phyloP scores from a whole-genome alignment of 441 rosid genomes.

The Manihot esculenta region DNA sequence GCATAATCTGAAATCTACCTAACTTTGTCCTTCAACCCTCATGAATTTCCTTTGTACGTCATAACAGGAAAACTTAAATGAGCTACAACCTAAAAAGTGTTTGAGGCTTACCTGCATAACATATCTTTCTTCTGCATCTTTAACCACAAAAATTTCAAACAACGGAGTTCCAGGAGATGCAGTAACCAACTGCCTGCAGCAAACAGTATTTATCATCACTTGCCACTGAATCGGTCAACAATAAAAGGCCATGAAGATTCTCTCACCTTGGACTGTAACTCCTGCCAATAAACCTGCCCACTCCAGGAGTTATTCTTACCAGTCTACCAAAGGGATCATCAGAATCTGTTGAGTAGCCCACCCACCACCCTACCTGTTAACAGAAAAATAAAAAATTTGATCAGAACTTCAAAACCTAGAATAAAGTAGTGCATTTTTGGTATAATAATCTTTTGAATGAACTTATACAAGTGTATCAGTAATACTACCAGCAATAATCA shows the following conservation, averaged over 20 bases:
- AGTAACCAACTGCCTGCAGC: slow-evolving; percentile 76
- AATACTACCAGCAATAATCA: background rate
- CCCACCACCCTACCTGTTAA: slow-evolving; percentile 97
- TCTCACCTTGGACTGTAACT: slow-evolving; percentile 84
- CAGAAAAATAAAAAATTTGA: slow-evolving; percentile 17
- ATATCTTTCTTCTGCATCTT: slow-evolving; percentile 59
- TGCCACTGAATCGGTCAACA: slow-evolving; percentile 16
- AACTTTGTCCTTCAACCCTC: background rate
- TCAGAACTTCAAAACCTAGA: background rate
- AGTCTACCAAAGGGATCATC: slow-evolving; percentile 86
- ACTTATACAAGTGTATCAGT: background rate
- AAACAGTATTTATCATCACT: slow-evolving; percentile 28
- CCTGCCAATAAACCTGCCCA: slow-evolving; percentile 87
- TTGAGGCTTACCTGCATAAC: slow-evolving; percentile 66
- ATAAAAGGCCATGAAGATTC: slow-evolving; percentile 15
- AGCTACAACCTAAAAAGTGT: background rate
- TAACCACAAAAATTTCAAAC: slow-evolving; percentile 88
- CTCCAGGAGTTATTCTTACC: slow-evolving; percentile 72
- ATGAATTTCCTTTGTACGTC: background rate
- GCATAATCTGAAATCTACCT: background rate
- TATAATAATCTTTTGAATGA: background rate
- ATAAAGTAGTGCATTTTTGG: too few relatives aligned
- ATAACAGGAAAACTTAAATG: background rate
- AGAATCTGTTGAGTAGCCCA: slow-evolving; percentile 73
- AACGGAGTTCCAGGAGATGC: slow-evolving; percentile 82